Evolutionary conservation across 768 basidiomycete species (phyloP).

Genomic region (Boletales sp.): DNA sequence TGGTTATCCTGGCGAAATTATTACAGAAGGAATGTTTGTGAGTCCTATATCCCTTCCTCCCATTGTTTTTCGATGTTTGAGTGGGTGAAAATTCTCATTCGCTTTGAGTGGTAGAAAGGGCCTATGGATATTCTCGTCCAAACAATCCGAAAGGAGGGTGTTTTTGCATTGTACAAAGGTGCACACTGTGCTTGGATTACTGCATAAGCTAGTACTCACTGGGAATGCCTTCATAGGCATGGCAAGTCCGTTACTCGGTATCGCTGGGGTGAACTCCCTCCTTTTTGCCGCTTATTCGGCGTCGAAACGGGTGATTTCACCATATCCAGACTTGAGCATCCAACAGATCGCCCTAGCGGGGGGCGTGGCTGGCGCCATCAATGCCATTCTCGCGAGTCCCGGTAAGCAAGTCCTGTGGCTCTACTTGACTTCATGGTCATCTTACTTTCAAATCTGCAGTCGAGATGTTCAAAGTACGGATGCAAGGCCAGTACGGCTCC

Average conservation of each 20-base stretch:
- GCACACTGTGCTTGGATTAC: constrained; percentile 1
- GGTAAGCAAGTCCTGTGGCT: constrained; percentile 37
- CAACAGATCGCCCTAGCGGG: constrained; percentile 82
- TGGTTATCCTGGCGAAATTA: constrained; percentile 4
- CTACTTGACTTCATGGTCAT: background rate
- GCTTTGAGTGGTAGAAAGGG: constrained; percentile 58
- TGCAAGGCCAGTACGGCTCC: constrained; percentile 93
- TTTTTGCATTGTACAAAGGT: constrained; percentile 96
- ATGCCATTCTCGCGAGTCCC: constrained; percentile 88
- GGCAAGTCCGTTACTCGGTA: constrained; percentile 86
- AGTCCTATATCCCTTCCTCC: constrained; percentile 42
- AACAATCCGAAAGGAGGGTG: constrained; percentile 83
- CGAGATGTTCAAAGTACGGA: constrained; percentile 98
- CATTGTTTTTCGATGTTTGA: background rate
- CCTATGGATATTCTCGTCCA: constrained; percentile 87
- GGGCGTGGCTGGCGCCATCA: constrained; percentile 87
- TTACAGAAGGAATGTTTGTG: constrained; percentile 82
- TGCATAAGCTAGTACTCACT: background rate
- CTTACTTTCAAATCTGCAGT: constrained; percentile 39
- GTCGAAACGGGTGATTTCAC: constrained; percentile 79
- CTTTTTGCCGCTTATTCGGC: constrained; percentile 89
- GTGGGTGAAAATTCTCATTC: background rate
- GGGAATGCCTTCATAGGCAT: constrained; percentile 53
- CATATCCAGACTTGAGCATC: constrained; percentile 80
- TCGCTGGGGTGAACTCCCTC: constrained; percentile 94